phyloP scores from a whole-genome alignment of 148 eudicot species.

The Vaccinium myrtillus region DNA sequence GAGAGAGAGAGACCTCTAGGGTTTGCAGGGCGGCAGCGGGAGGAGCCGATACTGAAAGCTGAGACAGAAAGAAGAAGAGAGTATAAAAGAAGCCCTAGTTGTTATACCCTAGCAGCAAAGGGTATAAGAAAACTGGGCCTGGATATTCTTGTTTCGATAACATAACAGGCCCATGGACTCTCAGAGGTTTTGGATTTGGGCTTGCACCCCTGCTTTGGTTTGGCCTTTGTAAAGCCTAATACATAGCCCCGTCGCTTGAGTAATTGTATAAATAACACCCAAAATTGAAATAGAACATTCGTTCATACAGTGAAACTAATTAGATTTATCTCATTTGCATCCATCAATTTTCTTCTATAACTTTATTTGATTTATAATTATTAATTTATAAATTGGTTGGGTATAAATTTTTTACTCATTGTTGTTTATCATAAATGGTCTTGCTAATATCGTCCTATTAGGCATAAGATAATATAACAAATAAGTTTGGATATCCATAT shows the following conservation, averaged over 20 bases:
- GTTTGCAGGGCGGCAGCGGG: neutral
- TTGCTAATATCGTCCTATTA: too few relatives aligned
- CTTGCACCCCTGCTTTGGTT: neutral
- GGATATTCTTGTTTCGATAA: neutral
- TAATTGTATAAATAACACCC: too few relatives aligned
- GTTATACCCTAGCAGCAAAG: neutral
- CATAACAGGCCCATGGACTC: neutral
- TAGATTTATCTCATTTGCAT: too few relatives aligned
- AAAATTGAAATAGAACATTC: too few relatives aligned
- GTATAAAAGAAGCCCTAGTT: neutral
- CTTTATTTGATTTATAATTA: too few relatives aligned
- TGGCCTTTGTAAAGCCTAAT: neutral
- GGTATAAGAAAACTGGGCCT: neutral
- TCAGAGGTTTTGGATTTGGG: neutral
- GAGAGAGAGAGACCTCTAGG: neutral
- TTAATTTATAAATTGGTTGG: too few relatives aligned
- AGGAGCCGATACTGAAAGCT: neutral
- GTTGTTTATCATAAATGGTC: too few relatives aligned
- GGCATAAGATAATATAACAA: too few relatives aligned
- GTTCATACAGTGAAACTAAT: too few relatives aligned
- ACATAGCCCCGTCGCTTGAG: neutral
- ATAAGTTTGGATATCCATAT: too few relatives aligned
- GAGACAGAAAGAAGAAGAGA: neutral
- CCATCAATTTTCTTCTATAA: too few relatives aligned
- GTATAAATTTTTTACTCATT: too few relatives aligned